A percentile compares a stretch with the other conserved stretches of the same genome.
Conservation (phyloP, 345 rosid species). For the Melaleuca alternifolia region DNA sequence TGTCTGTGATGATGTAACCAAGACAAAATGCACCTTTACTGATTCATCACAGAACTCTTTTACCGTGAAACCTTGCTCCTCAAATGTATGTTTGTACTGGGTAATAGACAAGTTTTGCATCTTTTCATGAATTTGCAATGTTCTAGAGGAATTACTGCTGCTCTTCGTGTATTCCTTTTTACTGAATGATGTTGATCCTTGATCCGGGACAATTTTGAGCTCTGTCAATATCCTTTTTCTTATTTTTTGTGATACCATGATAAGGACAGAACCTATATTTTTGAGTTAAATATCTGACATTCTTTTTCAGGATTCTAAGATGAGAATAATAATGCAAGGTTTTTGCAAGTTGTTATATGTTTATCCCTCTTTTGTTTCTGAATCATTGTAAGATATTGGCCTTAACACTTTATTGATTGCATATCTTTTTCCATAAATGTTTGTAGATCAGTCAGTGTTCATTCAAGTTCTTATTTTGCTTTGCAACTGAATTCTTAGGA, state of each 20-base stretch:
- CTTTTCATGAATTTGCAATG: not conserved
- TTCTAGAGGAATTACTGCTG: not conserved
- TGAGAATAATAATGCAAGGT: not conserved
- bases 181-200: not conserved
- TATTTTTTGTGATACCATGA: not conserved
- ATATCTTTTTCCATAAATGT: not conserved
- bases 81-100: conserved; percentile 45
- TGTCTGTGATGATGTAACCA: conserved; percentile 15
- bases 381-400: not conserved
- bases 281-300: not conserved
- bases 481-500: conserved; percentile 12
- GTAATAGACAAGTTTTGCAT: not conserved
- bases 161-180: not conserved
- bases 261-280: not conserved
- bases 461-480: not conserved
- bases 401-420: not conserved
- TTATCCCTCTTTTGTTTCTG: not conserved
- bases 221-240: not conserved
- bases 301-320: not conserved
- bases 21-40: conserved; percentile 16
- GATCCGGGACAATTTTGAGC: not conserved
- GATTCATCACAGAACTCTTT: conserved; percentile 11
- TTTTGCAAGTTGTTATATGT: not conserved
- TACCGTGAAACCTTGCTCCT: conserved; percentile 51
- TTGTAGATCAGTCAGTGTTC: not conserved